Evolutionary conservation across 805 yeast species (phyloP), one percentile per base, ranked within the genome.

Genomic region (Huiozyma naganishii): DNA sequence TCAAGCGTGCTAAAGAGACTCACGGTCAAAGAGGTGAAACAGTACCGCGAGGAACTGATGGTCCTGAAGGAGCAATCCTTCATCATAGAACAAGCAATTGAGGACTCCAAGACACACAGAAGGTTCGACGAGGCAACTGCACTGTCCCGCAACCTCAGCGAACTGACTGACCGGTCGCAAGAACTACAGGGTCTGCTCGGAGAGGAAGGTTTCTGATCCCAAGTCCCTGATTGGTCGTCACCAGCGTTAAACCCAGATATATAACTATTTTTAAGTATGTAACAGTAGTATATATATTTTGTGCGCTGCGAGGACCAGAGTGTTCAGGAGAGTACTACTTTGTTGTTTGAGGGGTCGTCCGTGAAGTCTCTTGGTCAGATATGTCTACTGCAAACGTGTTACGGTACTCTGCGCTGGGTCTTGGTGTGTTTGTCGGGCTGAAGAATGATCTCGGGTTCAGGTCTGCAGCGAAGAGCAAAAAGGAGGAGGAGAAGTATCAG

Each of bases 371-470:
- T 30, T 3, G 33, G 11, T 9, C n/a, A 30, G 33, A 30, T 5
- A 73, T 73, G 78, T 72, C 77, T 42, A 67, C 76, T 43, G 62
- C 70, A 44, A 74, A 74, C 66, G 79, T 89, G 61, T 77, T 89
- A 62, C 86, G 97, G 80, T 90, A 92, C 80, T 72, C 95, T 54
- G 82, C 94, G 44, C 76, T 90, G 54, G 90, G 84, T 43, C 77
- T 86, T 54, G 98, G 98, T 66, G 71, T 89, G 46, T 73, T 77
- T 49, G 86, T 85, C 69, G 98, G 98, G 56, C 84, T 87, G 52
- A 74, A 74, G 65, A 95, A 87, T 73, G 84, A 94, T 67, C 70
- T 76, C 61, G 66, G 73, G 43, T 73, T 87, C 57, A 79, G 80
- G 57, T 57, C 76, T 27, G 72, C 73, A 44, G 88, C 82, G 48